Evolutionary conservation across 805 yeast species (phyloP).

Genomic region (Kazachstania bromeliacearum): DNA sequence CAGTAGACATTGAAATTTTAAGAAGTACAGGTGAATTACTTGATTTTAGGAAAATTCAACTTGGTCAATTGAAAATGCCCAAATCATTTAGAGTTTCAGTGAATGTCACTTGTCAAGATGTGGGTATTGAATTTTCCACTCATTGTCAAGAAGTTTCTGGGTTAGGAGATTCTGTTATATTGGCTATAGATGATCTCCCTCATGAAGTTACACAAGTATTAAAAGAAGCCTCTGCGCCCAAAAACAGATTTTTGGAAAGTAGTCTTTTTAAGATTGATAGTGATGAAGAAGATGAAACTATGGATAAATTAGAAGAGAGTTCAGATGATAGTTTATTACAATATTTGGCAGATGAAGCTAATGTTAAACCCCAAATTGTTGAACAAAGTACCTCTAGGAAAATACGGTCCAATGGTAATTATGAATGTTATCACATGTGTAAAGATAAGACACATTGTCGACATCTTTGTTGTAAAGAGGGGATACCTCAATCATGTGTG

Average conservation of each 20-base stretch:
- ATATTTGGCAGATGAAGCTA: neutral
- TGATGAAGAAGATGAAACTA: neutral
- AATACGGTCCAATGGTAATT: constrained; percentile 24
- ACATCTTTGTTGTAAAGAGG: constrained; percentile 41
- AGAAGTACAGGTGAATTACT: constrained; percentile 30
- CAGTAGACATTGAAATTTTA: constrained; percentile 26
- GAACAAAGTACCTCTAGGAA: constrained; percentile 6
- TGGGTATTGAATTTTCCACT: constrained; percentile 24
- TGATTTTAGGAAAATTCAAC: constrained; percentile 36
- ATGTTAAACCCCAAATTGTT: neutral
- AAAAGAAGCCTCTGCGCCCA: neutral
- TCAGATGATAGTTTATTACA: constrained; percentile 11
- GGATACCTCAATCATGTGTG: constrained; percentile 23
- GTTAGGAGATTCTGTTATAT: constrained; percentile 8
- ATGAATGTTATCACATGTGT: constrained; percentile 37
- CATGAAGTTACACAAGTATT: neutral
- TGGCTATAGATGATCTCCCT: constrained; percentile 8
- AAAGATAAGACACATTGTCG: constrained; percentile 33
- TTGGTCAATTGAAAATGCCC: constrained; percentile 18
- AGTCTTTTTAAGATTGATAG: neutral
- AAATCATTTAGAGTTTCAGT: constrained; percentile 25
- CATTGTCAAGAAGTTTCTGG: constrained; percentile 35
- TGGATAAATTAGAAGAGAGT: neutral
- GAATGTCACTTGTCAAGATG: constrained; percentile 11
- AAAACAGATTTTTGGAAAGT: neutral